Conservation (phyloP, 179 eudicot genomes). For the Sideroxylon spinosum region DNA sequence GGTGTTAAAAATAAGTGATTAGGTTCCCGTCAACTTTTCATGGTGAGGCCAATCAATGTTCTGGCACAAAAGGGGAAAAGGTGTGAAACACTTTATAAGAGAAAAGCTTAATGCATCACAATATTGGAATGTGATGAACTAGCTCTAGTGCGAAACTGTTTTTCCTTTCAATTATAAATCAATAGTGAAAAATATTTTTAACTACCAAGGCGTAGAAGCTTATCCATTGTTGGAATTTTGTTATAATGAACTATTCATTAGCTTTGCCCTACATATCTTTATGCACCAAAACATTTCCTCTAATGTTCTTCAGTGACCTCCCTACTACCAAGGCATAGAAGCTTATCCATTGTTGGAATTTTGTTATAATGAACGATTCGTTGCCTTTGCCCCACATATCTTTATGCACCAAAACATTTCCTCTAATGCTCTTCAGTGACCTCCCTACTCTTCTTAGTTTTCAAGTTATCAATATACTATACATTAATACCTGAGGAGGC, state of each 20-base stretch:
- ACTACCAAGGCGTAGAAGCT: background rate
- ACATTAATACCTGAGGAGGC: too few relatives aligned
- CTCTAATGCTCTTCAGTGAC: background rate
- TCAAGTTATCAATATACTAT: background rate
- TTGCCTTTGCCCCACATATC: background rate
- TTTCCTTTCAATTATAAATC: background rate
- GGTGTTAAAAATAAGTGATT: background rate
- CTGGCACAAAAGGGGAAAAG: background rate
- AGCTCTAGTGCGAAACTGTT: background rate
- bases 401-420: background rate
- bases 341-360: background rate
- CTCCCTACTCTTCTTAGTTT: background rate
- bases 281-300: background rate
- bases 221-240: background rate
- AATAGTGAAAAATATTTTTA: too few relatives aligned
- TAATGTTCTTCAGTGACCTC: background rate
- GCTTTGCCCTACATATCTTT: background rate
- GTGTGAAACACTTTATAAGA: background rate
- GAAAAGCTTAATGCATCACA: background rate
- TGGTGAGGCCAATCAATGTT: background rate
- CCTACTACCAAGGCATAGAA: background rate
- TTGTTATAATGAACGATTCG: background rate
- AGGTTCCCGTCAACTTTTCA: background rate
- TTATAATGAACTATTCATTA: background rate
- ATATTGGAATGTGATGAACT: background rate